Conservation (phyloP, 257 asterid species). For the Cordia subcordata region DNA sequence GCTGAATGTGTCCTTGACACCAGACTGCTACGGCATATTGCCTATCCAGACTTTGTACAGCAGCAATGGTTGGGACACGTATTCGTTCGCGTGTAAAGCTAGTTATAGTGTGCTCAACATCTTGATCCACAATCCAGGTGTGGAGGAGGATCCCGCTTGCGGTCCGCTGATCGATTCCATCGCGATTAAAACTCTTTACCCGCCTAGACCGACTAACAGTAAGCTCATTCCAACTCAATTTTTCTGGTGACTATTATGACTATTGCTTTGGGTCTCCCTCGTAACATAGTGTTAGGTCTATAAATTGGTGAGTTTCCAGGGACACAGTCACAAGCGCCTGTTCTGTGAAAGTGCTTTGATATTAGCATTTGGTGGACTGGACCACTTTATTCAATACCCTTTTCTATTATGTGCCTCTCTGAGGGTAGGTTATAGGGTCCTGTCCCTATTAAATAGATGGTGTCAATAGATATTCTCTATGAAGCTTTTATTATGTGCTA, state of each 20-base stretch:
- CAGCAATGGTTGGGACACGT: conserved; percentile 93
- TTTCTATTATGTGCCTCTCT: too few species aligned
- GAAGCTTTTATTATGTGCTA: too few species aligned
- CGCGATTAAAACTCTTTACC: conserved; percentile 69
- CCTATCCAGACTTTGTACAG: conserved; percentile 87
- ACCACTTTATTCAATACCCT: not conserved
- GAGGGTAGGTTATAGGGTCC: not conserved
- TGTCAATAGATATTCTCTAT: too few species aligned
- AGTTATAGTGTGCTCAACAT: conserved; percentile 33
- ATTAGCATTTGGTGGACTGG: not conserved
- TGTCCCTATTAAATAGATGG: not conserved
- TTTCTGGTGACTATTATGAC: too few species aligned
- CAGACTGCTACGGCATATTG: conserved; percentile 66
- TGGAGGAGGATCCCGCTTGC: conserved; percentile 92
- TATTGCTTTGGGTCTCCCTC: too few species aligned
- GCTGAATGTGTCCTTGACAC: conserved; percentile 69
- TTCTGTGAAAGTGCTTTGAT: not conserved
- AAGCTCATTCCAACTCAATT: conserved; percentile 19
- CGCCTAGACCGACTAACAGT: conserved; percentile 79
- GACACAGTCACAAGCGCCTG: not conserved
- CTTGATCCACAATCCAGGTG: conserved; percentile 82
- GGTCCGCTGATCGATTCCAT: conserved; percentile 87
- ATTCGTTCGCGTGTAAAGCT: conserved; percentile 84
- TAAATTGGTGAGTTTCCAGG: not conserved
- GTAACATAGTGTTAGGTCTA: not conserved